Evolutionary conservation across 441 rosid genomes (phyloP), one percentile per base, ranked within the genome.

Genomic region (Gossypium davidsonii): DNA sequence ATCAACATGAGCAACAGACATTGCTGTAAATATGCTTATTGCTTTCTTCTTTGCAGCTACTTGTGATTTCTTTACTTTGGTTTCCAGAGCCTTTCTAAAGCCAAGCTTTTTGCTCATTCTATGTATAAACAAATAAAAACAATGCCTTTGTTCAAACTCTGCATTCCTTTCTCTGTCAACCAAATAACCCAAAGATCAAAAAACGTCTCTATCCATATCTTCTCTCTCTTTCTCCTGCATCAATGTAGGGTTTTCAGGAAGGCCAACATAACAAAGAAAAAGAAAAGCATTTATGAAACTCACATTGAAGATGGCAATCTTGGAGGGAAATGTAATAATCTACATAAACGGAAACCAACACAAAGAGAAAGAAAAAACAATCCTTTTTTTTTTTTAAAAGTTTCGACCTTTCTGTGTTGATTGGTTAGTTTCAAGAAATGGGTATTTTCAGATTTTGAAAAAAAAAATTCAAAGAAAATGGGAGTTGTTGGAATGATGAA

Each of bases 1-100:
- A 71, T 91, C 98, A 51, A 84, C 97, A 81, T 90, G 93, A 61
- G 93, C 94, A 64, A 91, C 93, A 64, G 98, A 86, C 86, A 84
- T 89, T 59, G 90, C 79, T 9, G 76, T 69, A 70, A 85, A 85
- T 25, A 80, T 76, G 51, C 74, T 77, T 18, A 76, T 80, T 28
- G 68, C 72, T 71, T 80, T 79, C 75, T 78, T 91, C 80, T 82
- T 90, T 48, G 83, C 77, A 23, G 70, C 77, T 44, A 81, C 77
- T 83, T 83, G 81, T 46, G 89, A 79, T 83, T 82, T 88, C 73
- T 76, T 80, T 65, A 87, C 78, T 23, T 83, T 84, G 63, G 85
- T 76, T 79, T 83, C 90, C 89, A 86, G 86, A 67, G 81, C 86
- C 90, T 85, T 89, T 20, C 73, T 72, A 74, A 86, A 78, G 67